Evolutionary conservation across 768 basidiomycete species (phyloP), one percentile per base, ranked within the genome.

Genomic region (Amanita brunnescens): DNA sequence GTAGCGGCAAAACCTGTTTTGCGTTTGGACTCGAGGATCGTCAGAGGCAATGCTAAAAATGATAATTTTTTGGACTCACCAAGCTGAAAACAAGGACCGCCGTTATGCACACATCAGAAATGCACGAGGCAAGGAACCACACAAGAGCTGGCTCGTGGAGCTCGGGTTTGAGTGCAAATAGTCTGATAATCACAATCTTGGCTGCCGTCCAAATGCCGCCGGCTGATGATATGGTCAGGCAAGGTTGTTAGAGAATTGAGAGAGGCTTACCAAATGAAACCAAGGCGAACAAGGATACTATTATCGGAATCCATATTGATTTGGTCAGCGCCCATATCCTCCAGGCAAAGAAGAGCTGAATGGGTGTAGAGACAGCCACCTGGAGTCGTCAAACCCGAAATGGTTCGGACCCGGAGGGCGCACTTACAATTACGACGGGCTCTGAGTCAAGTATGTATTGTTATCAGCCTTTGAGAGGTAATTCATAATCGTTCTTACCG

Each of bases 281-380:
- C 1, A 74, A 5, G 3, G 71, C 63, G n/a, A 75, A 61, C 13
- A 62, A 37, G 13, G 60, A 55, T 30, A 75, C 65, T 21, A 67
- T 34, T 1, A 55, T 49, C 0, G 72, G 63, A 6, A 74, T 54
- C 58, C 67, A 65, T 13, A 57, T 64, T 1, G 64, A 65, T 53
- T 70, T 70, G 24, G 70, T 74, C 30, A 76, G 62, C 12, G 71
- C 57, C 48, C 58, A 63, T 35, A 75, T 72, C 41, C 72, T 63
- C 67, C 71, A 72, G 0, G 73, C 72, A 43, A 75, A 67, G 61
- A 74, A 75, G 8, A 76, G 55, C 57, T 76, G 75, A 16, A 76
- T 74, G 0, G 73, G 73, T 6, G 72, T 75, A 2, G 73, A 76
- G 6, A 75, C 64, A 1, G 67, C 62, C 2, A 73, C 71, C 71